A percentile compares a stretch with the other conserved stretches of the same genome.
phyloP scores from a whole-genome alignment of 495 filamentous ascomycete species.

The Pseudoneurospora amorphoporcata region DNA sequence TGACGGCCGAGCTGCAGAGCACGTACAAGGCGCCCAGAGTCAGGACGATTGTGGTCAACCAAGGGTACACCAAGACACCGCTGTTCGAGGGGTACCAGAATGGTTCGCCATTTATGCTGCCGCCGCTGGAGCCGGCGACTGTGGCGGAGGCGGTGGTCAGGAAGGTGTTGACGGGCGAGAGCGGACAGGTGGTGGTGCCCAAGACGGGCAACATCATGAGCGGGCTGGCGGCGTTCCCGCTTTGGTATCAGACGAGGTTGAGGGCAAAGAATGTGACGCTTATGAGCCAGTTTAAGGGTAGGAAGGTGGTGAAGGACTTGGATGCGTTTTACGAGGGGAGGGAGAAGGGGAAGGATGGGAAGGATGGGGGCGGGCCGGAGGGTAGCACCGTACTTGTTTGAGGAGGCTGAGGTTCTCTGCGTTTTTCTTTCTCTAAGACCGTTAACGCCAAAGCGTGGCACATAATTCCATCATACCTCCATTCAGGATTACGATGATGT shows the following conservation, averaged over 20 bases:
- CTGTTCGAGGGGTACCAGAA: conserved; percentile 51
- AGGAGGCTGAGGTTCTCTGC: not conserved
- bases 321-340: conserved; percentile 29
- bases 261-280: conserved; percentile 24
- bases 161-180: conserved; percentile 46
- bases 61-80: conserved; percentile 50
- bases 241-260: conserved; percentile 34
- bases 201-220: conserved; percentile 24
- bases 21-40: conserved; percentile 54
- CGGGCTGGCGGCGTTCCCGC: conserved; percentile 28
- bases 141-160: conserved; percentile 54
- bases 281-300: conserved; percentile 36
- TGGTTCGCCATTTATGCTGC: conserved; percentile 41
- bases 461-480: not conserved
- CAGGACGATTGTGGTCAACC: conserved; percentile 55
- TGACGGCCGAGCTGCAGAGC: conserved; percentile 50
- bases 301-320: conserved; percentile 39
- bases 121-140: conserved; percentile 48
- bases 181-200: conserved; percentile 49
- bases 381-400: conserved; percentile 26
- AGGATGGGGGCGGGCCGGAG: conserved; percentile 7
- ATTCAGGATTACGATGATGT: too few species aligned
- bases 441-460: not conserved
- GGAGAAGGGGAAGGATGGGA: conserved; percentile 14
- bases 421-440: not conserved